Evolutionary conservation across 176 grass and related monocot genomes (phyloP).

Genomic region (Oropetium thomaeum): DNA sequence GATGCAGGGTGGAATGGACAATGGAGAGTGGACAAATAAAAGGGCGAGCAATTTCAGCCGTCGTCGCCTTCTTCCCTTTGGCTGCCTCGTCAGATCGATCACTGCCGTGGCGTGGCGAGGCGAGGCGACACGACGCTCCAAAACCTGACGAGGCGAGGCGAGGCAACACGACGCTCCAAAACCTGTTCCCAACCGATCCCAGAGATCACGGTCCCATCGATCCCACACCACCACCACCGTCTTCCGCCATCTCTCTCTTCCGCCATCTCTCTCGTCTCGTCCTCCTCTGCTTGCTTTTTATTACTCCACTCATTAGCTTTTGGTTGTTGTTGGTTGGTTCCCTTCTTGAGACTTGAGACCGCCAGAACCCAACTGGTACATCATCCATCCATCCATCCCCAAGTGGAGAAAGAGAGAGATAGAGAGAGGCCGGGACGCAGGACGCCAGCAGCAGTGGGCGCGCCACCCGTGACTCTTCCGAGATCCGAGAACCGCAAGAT

Average conservation of each 20-base stretch:
- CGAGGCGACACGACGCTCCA: background rate
- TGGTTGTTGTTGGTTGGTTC: conserved; percentile 46
- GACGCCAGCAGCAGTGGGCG: conserved; percentile 27
- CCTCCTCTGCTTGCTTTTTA: conserved; percentile 30
- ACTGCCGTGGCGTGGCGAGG: background rate
- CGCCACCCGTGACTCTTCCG: conserved; percentile 17
- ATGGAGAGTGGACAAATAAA: background rate
- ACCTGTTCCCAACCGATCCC: conserved; percentile 31
- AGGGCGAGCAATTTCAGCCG: background rate
- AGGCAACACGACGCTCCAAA: background rate
- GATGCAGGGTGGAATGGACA: background rate
- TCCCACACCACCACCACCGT: conserved; percentile 22
- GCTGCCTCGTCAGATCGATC: background rate
- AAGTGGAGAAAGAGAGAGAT: conserved; percentile 1
- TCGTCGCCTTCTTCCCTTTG: background rate
- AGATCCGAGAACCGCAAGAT: conserved; percentile 42
- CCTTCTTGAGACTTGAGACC: conserved; percentile 26
- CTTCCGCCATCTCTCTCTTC: background rate
- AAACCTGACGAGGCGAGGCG: conserved; percentile 7
- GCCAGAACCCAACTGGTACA: conserved; percentile 28
- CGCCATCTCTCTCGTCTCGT: background rate
- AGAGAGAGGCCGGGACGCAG: background rate
- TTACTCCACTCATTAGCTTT: conserved; percentile 41
- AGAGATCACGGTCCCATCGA: conserved; percentile 33
- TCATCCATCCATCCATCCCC: conserved; percentile 6